Base-by-base conservation (phyloP, 116 monocot species). In the Iris pallida region DNA sequence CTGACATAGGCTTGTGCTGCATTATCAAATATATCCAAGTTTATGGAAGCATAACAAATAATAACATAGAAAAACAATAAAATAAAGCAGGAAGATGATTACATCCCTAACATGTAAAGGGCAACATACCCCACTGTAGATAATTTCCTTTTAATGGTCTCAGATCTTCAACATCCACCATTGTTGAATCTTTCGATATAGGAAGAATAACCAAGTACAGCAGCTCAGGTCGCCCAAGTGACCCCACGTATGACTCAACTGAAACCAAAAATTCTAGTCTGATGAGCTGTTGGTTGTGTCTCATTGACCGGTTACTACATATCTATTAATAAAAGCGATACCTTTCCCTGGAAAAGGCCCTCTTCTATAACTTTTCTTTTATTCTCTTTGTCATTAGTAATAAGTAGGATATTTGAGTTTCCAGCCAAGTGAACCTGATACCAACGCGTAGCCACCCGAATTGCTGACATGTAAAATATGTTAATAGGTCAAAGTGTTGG, bases 341-440 rank as follows among this genome's bases (percentile, higher is more conserved):
- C 97, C 83, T 69, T 92, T 97, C 69, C 92, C 97, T 64, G 87
- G 79, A 72, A 68, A 78, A 97, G 74, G 43, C 97, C 97, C 57
- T 97, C 92, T 45, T 79, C 87, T 54, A 66, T 75, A 20, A 92
- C 97, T 76, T 90, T 97, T 72, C 76, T 79, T 70, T 85, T 97
- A 67, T 97, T 97, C 17, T 97, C 97, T 71, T 64, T 92, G 60
- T 97, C 97, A 78, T 97, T 96, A 13, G 97, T 97, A 68, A 97
- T 77, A 63, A 97, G 88, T 67, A 91, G 71, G 16, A 91, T 59
- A 17, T 75, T 73, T 63, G 78, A 72, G 42, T 45, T 81, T 72
- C 68, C 82, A 73, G 78, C 75, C 75, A 96, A 82, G 77, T 96
- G 96, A 63, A 54, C 85, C 59, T 96, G 86, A 70, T 92, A 97